A percentile compares a stretch with the other conserved stretches of the same genome.
phyloP scores from a whole-genome alignment of 345 rosid genomes.

The Populus tremula region DNA sequence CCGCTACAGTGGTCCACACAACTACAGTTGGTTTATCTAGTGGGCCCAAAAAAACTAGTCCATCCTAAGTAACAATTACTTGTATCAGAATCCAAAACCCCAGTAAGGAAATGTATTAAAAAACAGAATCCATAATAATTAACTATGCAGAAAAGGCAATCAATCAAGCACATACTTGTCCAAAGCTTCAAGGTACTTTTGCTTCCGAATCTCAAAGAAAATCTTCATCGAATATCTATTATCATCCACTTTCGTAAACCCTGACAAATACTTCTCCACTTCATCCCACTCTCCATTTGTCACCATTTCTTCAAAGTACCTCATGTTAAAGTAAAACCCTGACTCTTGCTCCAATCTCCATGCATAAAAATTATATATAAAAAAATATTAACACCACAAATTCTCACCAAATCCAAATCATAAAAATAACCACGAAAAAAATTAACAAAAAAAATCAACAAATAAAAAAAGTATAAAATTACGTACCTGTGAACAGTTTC shows the following conservation, averaged over 20 bases:
- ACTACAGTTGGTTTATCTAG: neutral
- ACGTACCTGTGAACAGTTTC: slow-evolving; percentile 71
- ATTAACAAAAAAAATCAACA: neutral
- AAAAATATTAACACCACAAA: slow-evolving; percentile 2
- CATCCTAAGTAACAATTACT: neutral
- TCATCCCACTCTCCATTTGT: slow-evolving; percentile 92
- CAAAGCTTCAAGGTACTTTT: slow-evolving; percentile 85
- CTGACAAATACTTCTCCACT: slow-evolving; percentile 77
- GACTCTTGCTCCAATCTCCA: slow-evolving; percentile 87
- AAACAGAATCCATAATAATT: neutral
- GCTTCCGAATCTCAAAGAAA: slow-evolving; percentile 87
- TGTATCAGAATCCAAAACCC: neutral
- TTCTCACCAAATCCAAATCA: slow-evolving; percentile 5
- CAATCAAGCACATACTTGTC: slow-evolving; percentile 58
- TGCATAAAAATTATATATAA: neutral
- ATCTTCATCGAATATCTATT: slow-evolving; percentile 91
- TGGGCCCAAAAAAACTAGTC: neutral
- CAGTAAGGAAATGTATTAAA: neutral
- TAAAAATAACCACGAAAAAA: neutral
- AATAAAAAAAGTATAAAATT: neutral
- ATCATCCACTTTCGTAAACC: slow-evolving; percentile 76
- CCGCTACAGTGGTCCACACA: neutral
- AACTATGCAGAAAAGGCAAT: neutral
- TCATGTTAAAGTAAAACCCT: slow-evolving; percentile 77
- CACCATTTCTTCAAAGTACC: slow-evolving; percentile 80